A percentile compares a stretch with the other conserved stretches of the same genome.
Evolutionary conservation across 2,329 filamentous ascomycete species (phyloP).

Genomic region (Colletotrichum chrysophilum): DNA sequence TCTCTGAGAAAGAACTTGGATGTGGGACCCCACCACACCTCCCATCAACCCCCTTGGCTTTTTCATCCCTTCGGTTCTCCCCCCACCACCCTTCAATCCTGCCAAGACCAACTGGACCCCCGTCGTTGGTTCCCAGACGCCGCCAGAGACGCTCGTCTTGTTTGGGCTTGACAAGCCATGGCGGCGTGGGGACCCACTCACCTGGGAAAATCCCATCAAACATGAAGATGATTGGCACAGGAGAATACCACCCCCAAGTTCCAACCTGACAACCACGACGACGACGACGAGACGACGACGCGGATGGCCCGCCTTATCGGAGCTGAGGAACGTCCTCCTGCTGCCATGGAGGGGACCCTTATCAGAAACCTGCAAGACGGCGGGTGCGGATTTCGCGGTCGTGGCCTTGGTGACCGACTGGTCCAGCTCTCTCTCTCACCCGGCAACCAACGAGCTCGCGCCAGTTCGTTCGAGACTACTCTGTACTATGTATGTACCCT

Average conservation of each 20-base stretch:
- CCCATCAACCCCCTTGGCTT: neutral
- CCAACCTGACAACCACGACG: neutral
- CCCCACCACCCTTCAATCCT: constrained; percentile 4
- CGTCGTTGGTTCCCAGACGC: constrained; percentile 18
- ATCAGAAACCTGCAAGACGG: constrained; percentile 19
- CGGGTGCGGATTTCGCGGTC: constrained; percentile 8
- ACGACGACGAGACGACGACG: neutral
- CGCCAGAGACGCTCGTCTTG: constrained; percentile 11
- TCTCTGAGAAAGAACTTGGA: neutral
- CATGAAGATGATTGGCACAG: constrained; percentile 11
- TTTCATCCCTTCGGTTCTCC: neutral
- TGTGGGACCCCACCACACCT: neutral
- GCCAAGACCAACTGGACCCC: neutral
- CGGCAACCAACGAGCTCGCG: neutral
- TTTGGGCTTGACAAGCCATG: constrained; percentile 20
- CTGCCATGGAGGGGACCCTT: neutral
- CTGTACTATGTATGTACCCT: neutral
- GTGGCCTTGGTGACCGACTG: neutral
- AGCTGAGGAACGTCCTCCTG: neutral
- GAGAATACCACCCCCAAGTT: neutral
- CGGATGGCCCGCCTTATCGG: constrained; percentile 8
- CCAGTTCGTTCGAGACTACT: neutral
- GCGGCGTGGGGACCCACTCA: neutral
- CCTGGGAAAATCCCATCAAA: neutral
- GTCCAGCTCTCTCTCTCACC: neutral